Conservation (phyloP, 257 asterid species). For the Echites panduratus region DNA sequence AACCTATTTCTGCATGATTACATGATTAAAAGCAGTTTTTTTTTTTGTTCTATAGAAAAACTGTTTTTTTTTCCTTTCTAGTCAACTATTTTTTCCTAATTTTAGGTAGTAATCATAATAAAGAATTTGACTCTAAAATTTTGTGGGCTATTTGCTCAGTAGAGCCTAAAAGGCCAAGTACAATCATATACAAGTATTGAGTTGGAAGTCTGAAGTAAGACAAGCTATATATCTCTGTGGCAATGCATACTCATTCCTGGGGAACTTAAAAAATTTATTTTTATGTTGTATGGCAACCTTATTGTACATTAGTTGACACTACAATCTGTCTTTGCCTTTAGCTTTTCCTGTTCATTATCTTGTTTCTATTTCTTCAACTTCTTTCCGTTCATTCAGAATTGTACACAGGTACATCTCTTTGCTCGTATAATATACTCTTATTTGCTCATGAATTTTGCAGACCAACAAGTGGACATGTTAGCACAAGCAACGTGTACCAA, state of each 20-base stretch:
- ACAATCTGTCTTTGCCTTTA: neutral
- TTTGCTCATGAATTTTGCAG: conserved; percentile 22
- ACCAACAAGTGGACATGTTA: conserved; percentile 41
- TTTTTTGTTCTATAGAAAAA: neutral
- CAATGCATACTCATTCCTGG: neutral
- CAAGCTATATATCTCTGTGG: neutral
- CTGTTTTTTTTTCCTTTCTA: no score
- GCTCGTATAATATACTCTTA: neutral
- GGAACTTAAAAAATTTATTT: neutral
- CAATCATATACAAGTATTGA: neutral
- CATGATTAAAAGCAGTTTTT: neutral
- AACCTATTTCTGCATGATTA: neutral
- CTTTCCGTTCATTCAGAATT: no score
- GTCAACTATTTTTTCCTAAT: no score
- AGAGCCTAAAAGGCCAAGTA: neutral
- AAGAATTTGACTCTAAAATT: neutral
- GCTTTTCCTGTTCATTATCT: neutral
- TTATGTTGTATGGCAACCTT: no score
- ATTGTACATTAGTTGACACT: neutral
- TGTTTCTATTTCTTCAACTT: neutral
- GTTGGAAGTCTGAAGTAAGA: neutral
- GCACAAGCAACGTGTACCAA: neutral
- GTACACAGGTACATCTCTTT: neutral
- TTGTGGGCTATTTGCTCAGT: neutral
- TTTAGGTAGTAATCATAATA: neutral